phyloP scores from a whole-genome alignment of 2,329 filamentous ascomycete species.

The Ceratocystis lukuohia region DNA sequence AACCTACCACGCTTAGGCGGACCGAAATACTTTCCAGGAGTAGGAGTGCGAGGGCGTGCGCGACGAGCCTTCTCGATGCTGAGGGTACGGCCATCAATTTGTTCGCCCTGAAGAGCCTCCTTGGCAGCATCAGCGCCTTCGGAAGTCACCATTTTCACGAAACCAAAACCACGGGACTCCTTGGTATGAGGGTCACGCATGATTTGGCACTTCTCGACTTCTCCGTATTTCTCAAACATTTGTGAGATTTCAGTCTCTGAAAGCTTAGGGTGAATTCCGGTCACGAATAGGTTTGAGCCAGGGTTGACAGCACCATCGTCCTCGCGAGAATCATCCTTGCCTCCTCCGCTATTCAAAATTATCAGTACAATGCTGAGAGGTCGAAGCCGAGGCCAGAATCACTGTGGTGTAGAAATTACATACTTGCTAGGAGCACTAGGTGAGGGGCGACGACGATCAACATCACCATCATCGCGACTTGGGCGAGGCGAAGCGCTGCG shows the following conservation, averaged over 20 bases:
- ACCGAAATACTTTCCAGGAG: constrained; percentile 97
- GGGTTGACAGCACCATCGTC: constrained; percentile 79
- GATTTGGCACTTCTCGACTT: constrained; percentile 98
- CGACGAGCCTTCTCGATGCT: constrained; percentile 99
- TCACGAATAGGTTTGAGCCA: constrained; percentile 97
- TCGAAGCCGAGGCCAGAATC: background rate
- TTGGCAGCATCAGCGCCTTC: constrained; percentile 95
- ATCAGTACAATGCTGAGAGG: constrained; percentile 10
- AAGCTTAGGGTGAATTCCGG: constrained; percentile 88
- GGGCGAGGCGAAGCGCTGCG: constrained; percentile 52
- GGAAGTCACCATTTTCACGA: constrained; percentile 95
- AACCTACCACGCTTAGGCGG: constrained; percentile 88
- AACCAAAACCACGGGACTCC: constrained; percentile 96
- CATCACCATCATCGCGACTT: constrained; percentile 46
- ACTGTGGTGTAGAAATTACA: constrained; percentile 30
- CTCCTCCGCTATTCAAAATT: constrained; percentile 27
- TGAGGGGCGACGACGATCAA: constrained; percentile 42
- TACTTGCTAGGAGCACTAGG: constrained; percentile 44
- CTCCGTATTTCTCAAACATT: constrained; percentile 96
- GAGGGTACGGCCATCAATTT: constrained; percentile 85
- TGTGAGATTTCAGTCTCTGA: constrained; percentile 81
- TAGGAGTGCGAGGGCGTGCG: constrained; percentile 85
- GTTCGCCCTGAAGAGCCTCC: constrained; percentile 87
- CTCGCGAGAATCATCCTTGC: constrained; percentile 41
- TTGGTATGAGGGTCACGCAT: constrained; percentile 98